Base-by-base conservation (phyloP, 257 asterid species). In the Lycium barbarum region DNA sequence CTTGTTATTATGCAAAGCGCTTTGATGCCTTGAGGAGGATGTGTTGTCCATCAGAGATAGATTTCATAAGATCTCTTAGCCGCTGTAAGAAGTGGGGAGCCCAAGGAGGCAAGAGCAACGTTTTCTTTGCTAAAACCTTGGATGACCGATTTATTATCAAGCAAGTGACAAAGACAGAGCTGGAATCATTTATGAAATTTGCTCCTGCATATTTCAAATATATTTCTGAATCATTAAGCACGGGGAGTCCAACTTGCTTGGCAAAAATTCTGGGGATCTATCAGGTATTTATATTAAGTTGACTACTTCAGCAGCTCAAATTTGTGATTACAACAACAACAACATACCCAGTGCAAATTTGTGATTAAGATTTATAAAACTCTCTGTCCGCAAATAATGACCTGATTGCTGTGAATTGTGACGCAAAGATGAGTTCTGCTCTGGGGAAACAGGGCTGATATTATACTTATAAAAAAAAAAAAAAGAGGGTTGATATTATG, bases 21-120 rank as follows among this genome's bases (percentile, higher is more conserved):
- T 96, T 96, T 83, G 98, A 95, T 83, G 96, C 97, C 45, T 88
- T 96, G 89, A 90, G 99, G 91, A 90, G 90, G 91, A 90, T 93
- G 35, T 91, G 96, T 84, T 96, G 98, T 76, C 98, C 99, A 26
- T 93, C 95, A 3, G 98, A 95, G 91, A 84, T 89, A 89, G 98
- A 96, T 84, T 96, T 82, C 55, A 71, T 93, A 62, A 89, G 98
- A 85, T 96, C 98, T 70, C 96, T 96, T 68, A 94, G 99, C 85
- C 94, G 99, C 22, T 93, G 98, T 62, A 95, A 95, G 93, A 96
- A 96, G 88, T 96, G 99, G 99, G 99, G 98, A 84, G 99, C 99
- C 59, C 99, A 96, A 90, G 98, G 99, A 86, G 99, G 99, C 73
- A 96, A 96, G 91, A 96, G 98, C 90, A 95, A 94, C 68, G 99